A percentile compares a stretch with the other conserved stretches of the same genome.
phyloP scores from a whole-genome alignment of 352 stramenopile species.

The Peronospora belbahrii region DNA sequence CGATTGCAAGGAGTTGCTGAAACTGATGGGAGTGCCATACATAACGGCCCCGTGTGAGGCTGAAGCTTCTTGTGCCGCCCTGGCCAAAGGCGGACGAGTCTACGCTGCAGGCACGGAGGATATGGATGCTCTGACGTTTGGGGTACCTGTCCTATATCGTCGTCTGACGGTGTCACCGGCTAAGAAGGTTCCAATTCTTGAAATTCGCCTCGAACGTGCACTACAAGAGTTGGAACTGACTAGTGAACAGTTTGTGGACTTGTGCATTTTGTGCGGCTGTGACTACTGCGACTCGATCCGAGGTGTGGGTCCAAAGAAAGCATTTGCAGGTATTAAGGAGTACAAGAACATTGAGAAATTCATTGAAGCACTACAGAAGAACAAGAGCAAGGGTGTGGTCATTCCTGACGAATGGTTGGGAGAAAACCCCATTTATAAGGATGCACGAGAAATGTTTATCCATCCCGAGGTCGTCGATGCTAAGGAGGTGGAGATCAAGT shows the following conservation, averaged over 20 bases:
- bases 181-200: conserved; percentile 88
- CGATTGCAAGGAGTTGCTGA: conserved; percentile 89
- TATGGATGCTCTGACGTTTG: conserved; percentile 99
- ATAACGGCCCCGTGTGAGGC: conserved; percentile 96
- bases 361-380: conserved; percentile 85
- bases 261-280: conserved; percentile 98
- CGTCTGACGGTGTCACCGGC: conserved; percentile 83
- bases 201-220: conserved; percentile 87
- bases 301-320: conserved; percentile 97
- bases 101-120: conserved; percentile 97
- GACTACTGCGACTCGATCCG: conserved; percentile 98
- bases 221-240: conserved; percentile 91
- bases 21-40: conserved; percentile 95
- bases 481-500: conserved; percentile 88
- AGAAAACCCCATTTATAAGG: conserved; percentile 88
- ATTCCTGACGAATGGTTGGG: conserved; percentile 82
- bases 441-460: conserved; percentile 91
- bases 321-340: conserved; percentile 94
- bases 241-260: conserved; percentile 95
- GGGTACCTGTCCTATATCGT: conserved; percentile 92
- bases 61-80: conserved; percentile 94
- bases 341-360: conserved; percentile 94
- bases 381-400: conserved; percentile 73
- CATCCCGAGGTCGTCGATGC: conserved; percentile 57
- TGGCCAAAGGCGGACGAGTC: conserved; percentile 90